These are phyloP conservation scores for Allium fistulosum DNA, from an alignment of 106 monocot genomes.

Conservation along the genomic window DNA sequence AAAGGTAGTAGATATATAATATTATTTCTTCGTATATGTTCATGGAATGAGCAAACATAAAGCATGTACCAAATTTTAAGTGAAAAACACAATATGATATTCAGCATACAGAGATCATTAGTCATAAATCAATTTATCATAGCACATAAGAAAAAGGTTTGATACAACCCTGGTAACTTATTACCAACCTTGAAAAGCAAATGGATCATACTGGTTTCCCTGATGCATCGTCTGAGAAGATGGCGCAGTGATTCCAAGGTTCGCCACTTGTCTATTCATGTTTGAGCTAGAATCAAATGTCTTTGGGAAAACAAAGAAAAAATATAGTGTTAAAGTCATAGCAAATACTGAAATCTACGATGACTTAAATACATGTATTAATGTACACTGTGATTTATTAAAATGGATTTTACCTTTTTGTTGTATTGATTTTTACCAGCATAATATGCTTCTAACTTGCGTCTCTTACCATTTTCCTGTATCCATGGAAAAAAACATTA, in stretches of 20 bases:
- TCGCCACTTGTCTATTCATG: background rate
- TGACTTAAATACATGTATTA: background rate
- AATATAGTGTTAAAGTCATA: background rate
- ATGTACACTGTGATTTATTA: background rate
- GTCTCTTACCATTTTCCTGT: constrained; percentile 6
- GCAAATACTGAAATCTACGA: background rate
- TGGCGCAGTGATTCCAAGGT: constrained; percentile 1
- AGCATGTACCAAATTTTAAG: no score
- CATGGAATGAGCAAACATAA: no score
- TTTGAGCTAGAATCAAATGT: constrained; percentile 16
- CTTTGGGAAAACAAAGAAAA: background rate
- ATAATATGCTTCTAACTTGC: constrained; percentile 3
- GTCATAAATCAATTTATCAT: no score
- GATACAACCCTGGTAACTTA: background rate
- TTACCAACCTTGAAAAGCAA: constrained; percentile 26
- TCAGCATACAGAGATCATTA: no score
- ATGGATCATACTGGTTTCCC: constrained; percentile 10
- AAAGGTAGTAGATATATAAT: no score
- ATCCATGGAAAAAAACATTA: background rate
- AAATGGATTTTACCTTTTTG: constrained; percentile 6
- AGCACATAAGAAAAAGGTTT: background rate
- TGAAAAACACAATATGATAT: no score
- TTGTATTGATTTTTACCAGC: background rate
- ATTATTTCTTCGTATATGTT: no score
- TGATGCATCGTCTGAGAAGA: constrained; percentile 18